Base-by-base conservation (phyloP, 2,329 filamentous ascomycete genomes). In the Aspergillus pseudoviridinutans region DNA sequence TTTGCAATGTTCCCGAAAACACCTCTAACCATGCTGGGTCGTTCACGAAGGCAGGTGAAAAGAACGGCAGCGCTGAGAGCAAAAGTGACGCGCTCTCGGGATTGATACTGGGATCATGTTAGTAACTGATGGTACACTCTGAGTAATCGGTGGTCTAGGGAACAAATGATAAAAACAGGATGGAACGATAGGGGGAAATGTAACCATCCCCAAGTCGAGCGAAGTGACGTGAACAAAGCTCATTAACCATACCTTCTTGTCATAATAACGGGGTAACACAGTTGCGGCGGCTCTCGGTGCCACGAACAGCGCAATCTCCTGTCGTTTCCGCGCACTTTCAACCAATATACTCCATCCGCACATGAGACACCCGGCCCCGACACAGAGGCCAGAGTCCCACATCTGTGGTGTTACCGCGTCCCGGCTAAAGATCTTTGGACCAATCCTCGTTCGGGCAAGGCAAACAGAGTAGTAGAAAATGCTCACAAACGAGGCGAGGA, bases 381-480 rank as follows among this genome's bases (percentile, higher is more conserved):
- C 84, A 66, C 90, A 92, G 9, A 91, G 68, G 14, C 79, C 79
- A 35, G 77, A 77, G 66, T 84, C 82, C 80, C 81, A 84, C 79
- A 81, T 82, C 69, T 80, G 74, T 5, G 82, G 80, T 29, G 79
- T 80, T 25, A 82, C 68, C 1, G 71, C 72, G 58, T 84, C 80
- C 20, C 70, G 77, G n/a, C 84, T 82, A 25, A 92, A 76, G 12
- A 93, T 24, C 35, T 71, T 82, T 0, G 91, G 91, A 0, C 91
- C 91, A 6, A 94, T 59, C 29, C 89, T 82, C 1, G 87, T 92
- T 49, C 91, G 84, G 5, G 85, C 80, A 0, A 95, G 83, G 69
- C 91, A 96, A 3, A 95, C 88, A 28, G 88, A 87, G 70, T 95
- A 95, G 77, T 92, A 95, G 71, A 93, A 94, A 10, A 92, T 76